Evolutionary conservation across 305 asterid genomes (phyloP), one percentile per base, ranked within the genome.

Genomic region (Solanum hybrid): DNA sequence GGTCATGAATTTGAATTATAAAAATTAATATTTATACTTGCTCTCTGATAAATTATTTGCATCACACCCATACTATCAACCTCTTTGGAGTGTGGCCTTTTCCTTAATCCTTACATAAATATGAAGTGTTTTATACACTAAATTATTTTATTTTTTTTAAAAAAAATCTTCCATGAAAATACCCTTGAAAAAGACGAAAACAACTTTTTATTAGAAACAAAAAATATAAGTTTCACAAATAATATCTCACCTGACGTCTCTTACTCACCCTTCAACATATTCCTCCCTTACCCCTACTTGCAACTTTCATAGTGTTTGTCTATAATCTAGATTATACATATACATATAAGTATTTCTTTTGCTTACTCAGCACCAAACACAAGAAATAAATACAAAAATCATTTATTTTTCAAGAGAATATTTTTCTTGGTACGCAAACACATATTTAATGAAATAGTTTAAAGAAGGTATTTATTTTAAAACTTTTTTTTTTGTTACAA

Each of bases 1-100:
- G 4, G 0, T 2, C 0, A 1, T 0, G 5, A 0, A 1, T 27
- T 72, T 6, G 0, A 72, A 72, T 72, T 1, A 2, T 71, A 12
- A 26, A 71, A 26, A 0, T 12, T 2, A 2, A 69, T 66, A 10
- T 26, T 5, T 0, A 7, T 12, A 71, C 15, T 71, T 71, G 4
- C 0, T 26, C 3, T 69, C 24, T 12, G 8, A 24, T 24, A 12
- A 15, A 5, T 26, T 71, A 71, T 71, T 13, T 71, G 4, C 19
- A 26, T 71, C 10, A 27, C 34, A 7, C 11, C 10, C 4, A 56
- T 6, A 56, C 19, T 56, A 19, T 56, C 69, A 56, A 56, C 69
- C 69, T 19, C 4, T 56, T 56, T 6, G 2, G 24, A 56, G 4
- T 56, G 9, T 56, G 69, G 10, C 5, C 0, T 7, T 7, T 19